Evolutionary conservation across 805 yeast genomes (phyloP).

Genomic region (Suhomyces sp.): DNA sequence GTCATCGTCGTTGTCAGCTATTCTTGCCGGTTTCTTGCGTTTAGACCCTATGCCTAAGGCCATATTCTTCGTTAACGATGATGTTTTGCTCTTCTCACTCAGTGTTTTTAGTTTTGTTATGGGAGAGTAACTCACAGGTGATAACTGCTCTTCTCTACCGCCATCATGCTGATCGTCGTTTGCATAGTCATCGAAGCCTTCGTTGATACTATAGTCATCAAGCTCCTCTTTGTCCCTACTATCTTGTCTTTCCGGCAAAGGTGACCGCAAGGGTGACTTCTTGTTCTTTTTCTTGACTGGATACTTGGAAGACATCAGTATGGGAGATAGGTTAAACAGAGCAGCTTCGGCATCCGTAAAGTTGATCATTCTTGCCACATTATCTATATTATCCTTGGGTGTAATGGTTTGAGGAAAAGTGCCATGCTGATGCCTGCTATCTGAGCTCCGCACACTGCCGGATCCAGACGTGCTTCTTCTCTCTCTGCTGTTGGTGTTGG

Average conservation of each 20-base stretch:
- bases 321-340: constrained; percentile 30
- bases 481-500: neutral
- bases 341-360: constrained; percentile 33
- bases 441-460: constrained; percentile 3
- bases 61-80: constrained; percentile 32
- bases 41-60: constrained; percentile 24
- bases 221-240: constrained; percentile 4
- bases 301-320: constrained; percentile 18
- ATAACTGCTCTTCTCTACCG: too few species aligned
- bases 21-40: constrained; percentile 8
- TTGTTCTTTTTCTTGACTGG: constrained; percentile 21
- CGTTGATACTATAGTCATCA: constrained; percentile 11
- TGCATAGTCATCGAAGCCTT: constrained; percentile 6
- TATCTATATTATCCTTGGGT: constrained; percentile 19
- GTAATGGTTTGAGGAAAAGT: constrained; percentile 6
- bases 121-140: constrained; percentile 19
- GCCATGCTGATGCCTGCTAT: too few species aligned
- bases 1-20: constrained; percentile 15
- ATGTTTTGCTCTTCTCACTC: constrained; percentile 3
- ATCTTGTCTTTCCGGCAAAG: constrained; percentile 21
- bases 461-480: constrained; percentile 7
- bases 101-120: constrained; percentile 9
- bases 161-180: constrained; percentile 5
- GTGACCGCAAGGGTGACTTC: constrained; percentile 32
- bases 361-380: constrained; percentile 35